A percentile compares a stretch with the other conserved stretches of the same genome.
Evolutionary conservation across 257 asterid species (phyloP).

Genomic region (Forsythia viridissima): DNA sequence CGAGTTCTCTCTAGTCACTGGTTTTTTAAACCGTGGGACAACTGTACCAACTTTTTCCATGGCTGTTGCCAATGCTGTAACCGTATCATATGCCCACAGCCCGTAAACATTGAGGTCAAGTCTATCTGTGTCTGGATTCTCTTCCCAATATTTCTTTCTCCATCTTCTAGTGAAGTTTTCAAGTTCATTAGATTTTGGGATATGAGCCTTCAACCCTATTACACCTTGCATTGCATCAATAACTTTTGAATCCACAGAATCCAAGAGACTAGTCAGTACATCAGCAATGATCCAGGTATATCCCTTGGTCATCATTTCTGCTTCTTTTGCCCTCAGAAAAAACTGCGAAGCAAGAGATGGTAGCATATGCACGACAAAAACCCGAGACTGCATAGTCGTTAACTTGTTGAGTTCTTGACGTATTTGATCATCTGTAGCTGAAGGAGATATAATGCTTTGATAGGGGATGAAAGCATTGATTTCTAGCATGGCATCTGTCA

Average conservation of each 20-base stretch:
- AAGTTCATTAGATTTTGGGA: constrained; percentile 32
- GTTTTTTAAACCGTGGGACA: constrained; percentile 12
- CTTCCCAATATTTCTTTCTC: constrained; percentile 40
- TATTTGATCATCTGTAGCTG: constrained; percentile 37
- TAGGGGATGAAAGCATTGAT: constrained; percentile 24
- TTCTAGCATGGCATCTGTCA: constrained; percentile 33
- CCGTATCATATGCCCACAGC: constrained; percentile 54
- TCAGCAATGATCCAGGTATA: constrained; percentile 57
- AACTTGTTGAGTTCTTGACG: constrained; percentile 34
- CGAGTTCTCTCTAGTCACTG: constrained; percentile 1
- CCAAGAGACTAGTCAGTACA: constrained; percentile 39
- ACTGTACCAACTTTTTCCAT: constrained; percentile 28
- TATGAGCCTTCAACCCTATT: constrained; percentile 44
- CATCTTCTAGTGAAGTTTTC: constrained; percentile 34
- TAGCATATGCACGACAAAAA: constrained; percentile 46
- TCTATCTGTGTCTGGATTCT: constrained; percentile 39
- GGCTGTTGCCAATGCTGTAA: constrained; percentile 36
- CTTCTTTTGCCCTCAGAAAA: constrained; percentile 37
- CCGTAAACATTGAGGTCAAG: constrained; percentile 42
- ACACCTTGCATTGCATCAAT: constrained; percentile 63
- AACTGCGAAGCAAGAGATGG: constrained; percentile 40
- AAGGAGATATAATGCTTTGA: constrained; percentile 36
- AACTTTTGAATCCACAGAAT: constrained; percentile 27
- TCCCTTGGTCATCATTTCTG: constrained; percentile 46
- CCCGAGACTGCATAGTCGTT: constrained; percentile 45